phyloP scores from a whole-genome alignment of 2,329 filamentous ascomycete genomes.

The Beauveria sp. region DNA sequence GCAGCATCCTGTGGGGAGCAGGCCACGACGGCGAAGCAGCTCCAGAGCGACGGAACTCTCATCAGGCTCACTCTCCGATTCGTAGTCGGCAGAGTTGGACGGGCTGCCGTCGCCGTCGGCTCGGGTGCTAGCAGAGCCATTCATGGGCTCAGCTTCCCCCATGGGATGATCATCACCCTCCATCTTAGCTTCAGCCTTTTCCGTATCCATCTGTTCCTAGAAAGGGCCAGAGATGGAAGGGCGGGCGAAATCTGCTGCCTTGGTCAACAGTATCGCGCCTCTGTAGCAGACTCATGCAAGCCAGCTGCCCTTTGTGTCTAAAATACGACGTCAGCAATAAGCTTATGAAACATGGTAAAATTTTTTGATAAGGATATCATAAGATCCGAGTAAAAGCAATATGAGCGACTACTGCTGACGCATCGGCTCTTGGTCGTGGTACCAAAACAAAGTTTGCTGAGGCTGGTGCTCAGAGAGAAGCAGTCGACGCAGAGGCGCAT shows the following conservation, averaged over 20 bases:
- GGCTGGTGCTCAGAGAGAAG: background rate
- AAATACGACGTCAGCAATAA: background rate
- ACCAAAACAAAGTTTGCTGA: constrained; percentile 2
- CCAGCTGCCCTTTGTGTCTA: background rate
- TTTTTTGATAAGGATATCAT: too few species aligned
- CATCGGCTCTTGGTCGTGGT: background rate
- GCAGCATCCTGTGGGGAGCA: constrained; percentile 67
- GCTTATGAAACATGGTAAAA: background rate
- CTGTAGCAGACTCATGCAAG: background rate
- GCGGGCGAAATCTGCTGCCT: background rate
- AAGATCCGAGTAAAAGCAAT: background rate
- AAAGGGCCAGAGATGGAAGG: background rate
- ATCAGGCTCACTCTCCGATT: constrained; percentile 23
- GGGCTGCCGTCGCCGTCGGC: constrained; percentile 18
- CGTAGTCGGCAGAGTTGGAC: constrained; percentile 27
- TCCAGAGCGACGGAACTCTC: constrained; percentile 30
- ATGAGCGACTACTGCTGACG: background rate
- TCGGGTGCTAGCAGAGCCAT: constrained; percentile 8
- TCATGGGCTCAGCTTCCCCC: constrained; percentile 12
- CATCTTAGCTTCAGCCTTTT: constrained; percentile 10
- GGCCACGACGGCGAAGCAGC: constrained; percentile 34
- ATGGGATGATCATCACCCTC: constrained; percentile 11
- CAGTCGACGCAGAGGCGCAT: background rate
- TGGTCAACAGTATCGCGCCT: background rate
- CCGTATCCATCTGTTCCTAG: background rate